Conservation (phyloP, 1,284 basidiomycete species). For the Malassezia psittaci region DNA sequence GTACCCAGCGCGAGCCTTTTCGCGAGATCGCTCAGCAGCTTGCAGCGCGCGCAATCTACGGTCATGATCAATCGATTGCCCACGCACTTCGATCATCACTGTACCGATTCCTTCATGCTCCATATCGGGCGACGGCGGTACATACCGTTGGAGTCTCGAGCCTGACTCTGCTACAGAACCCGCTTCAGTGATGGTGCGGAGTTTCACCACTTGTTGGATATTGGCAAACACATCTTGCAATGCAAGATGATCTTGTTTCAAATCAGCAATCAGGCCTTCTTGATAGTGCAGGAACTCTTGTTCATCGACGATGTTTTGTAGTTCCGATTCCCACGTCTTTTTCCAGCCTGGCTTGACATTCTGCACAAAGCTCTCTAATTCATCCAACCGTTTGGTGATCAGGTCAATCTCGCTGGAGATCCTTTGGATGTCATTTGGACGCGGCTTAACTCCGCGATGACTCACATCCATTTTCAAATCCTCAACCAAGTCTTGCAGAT, state of each 20-base stretch:
- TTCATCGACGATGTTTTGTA: slow-evolving; percentile 93
- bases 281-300: slow-evolving; percentile 69
- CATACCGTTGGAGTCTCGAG: slow-evolving; percentile 20
- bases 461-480: slow-evolving; percentile 81
- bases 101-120: slow-evolving; percentile 42
- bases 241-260: slow-evolving; percentile 36
- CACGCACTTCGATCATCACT: slow-evolving; percentile 46
- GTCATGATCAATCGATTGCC: slow-evolving; percentile 43
- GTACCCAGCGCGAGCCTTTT: slow-evolving; percentile 23
- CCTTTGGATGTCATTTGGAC: slow-evolving; percentile 61
- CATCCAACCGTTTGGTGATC: slow-evolving; percentile 63
- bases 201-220: slow-evolving; percentile 45
- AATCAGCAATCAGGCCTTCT: slow-evolving; percentile 38
- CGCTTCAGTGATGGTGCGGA: slow-evolving; percentile 21
- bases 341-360: slow-evolving; percentile 94
- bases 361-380: slow-evolving; percentile 71
- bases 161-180: slow-evolving; percentile 6
- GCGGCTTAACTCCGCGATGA: slow-evolving; percentile 76
- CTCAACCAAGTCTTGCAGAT: slow-evolving; percentile 84
- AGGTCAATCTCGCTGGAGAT: slow-evolving; percentile 65
- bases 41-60: slow-evolving; percentile 42
- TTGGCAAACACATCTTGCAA: slow-evolving; percentile 44
- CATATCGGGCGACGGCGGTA: slow-evolving; percentile 41
- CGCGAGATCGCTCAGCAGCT: slow-evolving; percentile 37
- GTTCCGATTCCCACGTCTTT: slow-evolving; percentile 92